These are phyloP conservation scores for Eremothecium sinecaudum DNA, from an alignment of 1,139 yeast species.

Conservation along the genomic window DNA sequence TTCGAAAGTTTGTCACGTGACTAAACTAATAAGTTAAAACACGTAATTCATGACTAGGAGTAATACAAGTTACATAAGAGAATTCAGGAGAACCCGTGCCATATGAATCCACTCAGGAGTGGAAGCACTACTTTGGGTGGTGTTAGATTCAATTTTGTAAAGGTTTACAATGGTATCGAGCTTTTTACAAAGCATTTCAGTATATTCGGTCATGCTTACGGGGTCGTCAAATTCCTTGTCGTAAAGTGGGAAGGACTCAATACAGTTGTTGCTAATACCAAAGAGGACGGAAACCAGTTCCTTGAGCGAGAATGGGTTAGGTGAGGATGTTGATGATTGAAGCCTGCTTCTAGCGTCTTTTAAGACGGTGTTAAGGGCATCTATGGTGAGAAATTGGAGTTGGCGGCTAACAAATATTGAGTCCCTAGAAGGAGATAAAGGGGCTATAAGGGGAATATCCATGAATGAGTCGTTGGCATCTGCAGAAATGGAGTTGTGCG, in stretches of 20 bases:
- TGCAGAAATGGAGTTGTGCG: not conserved
- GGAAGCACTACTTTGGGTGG: not conserved
- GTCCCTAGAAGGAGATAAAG: slow-evolving; percentile 14
- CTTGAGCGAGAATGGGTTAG: slow-evolving; percentile 1
- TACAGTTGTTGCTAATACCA: slow-evolving; percentile 12
- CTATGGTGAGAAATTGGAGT: slow-evolving; percentile 12
- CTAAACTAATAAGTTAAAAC: too few species aligned
- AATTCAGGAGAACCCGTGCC: not conserved
- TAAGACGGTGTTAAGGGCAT: slow-evolving; percentile 7
- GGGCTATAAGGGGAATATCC: slow-evolving; percentile 15
- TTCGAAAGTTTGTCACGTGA: too few species aligned
- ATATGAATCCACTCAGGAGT: slow-evolving; percentile 1
- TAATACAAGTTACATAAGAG: slow-evolving; percentile 5
- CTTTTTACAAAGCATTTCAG: slow-evolving; percentile 8
- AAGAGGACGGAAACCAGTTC: slow-evolving; percentile 11
- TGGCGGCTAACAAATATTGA: slow-evolving; percentile 14
- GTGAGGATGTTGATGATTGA: not conserved
- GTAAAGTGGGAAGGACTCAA: slow-evolving; percentile 6
- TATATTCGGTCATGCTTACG: slow-evolving; percentile 4
- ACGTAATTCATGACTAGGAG: not conserved
- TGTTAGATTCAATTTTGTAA: not conserved
- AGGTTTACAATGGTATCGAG: slow-evolving; percentile 7
- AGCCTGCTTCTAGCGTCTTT: not conserved
- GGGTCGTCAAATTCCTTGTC: slow-evolving; percentile 6
- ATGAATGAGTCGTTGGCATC: slow-evolving; percentile 7